Base-by-base conservation (phyloP, 2,329 filamentous ascomycete species). In the Macrophomina pseudophaseolina region DNA sequence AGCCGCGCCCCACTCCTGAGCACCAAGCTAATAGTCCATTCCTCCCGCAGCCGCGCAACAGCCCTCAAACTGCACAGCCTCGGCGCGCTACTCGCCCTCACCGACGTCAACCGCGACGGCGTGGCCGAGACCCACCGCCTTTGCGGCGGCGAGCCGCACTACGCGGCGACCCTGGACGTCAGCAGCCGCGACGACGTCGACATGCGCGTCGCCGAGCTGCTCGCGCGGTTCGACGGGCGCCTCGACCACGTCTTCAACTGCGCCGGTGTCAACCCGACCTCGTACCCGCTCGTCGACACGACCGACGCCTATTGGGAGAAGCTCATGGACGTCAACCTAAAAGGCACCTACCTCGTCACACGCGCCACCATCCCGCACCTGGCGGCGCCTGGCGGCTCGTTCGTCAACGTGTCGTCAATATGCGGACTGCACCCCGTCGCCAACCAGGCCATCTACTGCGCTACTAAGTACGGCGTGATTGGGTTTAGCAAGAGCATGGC, bases 361-460 rank as follows among this genome's bases (percentile, higher is more conserved):
- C 97, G 97, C 87, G 95, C 95, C 69, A 95, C 95, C 28, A 98
- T 94, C 93, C 95, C 95, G 63, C 91, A 95, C 81, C 85, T 98
- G 63, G 97, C 97, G 86, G 94, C 99, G 80, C 98, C 97, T 85
- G 98, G 97, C 75, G 95, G 95, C 72, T 93, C 95, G 74, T 89
- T 98, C 69, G 86, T 99, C 76, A 99, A 99, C 86, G 99, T 95
- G 54, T 94, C 95, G 48, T 97, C 92, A 42, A 98, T 95, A 58
- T 96, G 91, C 74, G 95, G 95, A 80, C 97, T 99, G 80, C 99
- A 99, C 78, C 95, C 95, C 73, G 98, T 97, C 86, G 99, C 98
- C 78, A 94, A 95, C 70, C 95, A 99, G 82, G 92, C 94, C 75
- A 99, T 99, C 86, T 99, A 99, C 80, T 87, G 95, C 70, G 92